A percentile compares a stretch with the other conserved stretches of the same genome.
These are phyloP conservation scores for Colletotrichum falcatum DNA, from an alignment of 2,329 filamentous ascomycete genomes.

Conservation along the genomic window DNA sequence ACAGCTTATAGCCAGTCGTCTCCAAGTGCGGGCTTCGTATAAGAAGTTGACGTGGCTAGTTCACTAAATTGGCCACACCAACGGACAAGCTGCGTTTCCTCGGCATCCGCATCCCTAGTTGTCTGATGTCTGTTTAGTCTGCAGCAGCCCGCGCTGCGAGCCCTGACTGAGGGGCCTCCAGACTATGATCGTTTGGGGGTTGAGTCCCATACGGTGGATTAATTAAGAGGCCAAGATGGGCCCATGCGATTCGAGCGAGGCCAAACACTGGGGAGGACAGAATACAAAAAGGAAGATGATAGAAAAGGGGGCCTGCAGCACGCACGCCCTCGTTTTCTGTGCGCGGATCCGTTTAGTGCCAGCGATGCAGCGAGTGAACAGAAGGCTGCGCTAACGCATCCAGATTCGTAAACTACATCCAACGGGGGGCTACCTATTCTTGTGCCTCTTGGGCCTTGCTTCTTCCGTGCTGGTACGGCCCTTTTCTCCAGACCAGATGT, in stretches of 20 bases:
- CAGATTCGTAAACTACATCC: no score
- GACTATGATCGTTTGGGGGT: conserved; percentile 21
- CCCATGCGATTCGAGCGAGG: not conserved
- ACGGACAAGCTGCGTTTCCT: conserved; percentile 24
- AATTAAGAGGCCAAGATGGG: conserved; percentile 18
- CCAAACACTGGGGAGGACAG: not conserved
- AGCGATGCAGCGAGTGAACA: conserved; percentile 6
- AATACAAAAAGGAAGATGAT: not conserved
- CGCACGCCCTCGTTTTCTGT: conserved; percentile 2
- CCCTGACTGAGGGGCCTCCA: not conserved
- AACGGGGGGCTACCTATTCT: conserved; percentile 24
- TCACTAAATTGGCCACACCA: not conserved
- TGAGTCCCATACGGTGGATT: conserved; percentile 13
- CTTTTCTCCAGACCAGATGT: conserved; percentile 22
- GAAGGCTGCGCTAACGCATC: conserved; percentile 19
- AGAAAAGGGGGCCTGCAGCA: conserved; percentile 11
- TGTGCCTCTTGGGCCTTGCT: conserved; percentile 15
- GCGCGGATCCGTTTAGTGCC: conserved; percentile 1
- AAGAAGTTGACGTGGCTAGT: conserved; percentile 6
- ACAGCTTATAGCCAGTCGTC: not conserved
- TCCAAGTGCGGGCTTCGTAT: not conserved
- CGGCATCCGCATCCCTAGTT: conserved; percentile 13
- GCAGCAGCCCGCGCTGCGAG: conserved; percentile 22
- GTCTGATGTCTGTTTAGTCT: conserved; percentile 13
- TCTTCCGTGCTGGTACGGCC: conserved; percentile 27